A percentile compares a stretch with the other conserved stretches of the same genome.
Conservation (phyloP, 2,329 filamentous ascomycete species). For the Sporothrix brasiliensis region DNA sequence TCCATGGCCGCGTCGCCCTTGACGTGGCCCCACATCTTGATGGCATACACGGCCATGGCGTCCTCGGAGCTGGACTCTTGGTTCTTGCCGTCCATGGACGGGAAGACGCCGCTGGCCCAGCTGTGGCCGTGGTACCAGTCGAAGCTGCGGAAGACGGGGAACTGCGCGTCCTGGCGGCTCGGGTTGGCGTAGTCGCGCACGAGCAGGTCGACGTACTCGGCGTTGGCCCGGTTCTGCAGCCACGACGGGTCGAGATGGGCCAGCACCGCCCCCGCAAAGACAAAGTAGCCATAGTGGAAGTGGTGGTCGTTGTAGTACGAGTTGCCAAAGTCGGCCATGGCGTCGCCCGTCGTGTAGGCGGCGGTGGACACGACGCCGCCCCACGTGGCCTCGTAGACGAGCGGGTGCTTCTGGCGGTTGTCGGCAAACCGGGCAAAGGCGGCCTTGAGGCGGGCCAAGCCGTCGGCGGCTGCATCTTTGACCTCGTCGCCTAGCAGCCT, state of each 20-base stretch:
- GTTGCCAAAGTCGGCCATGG: constrained; percentile 84
- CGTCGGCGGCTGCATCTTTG: constrained; percentile 54
- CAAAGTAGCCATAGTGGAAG: constrained; percentile 85
- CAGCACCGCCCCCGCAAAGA: constrained; percentile 82
- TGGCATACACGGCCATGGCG: constrained; percentile 78
- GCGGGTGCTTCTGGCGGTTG: constrained; percentile 68
- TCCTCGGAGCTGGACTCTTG: constrained; percentile 91
- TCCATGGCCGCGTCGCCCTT: constrained; percentile 78
- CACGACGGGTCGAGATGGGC: constrained; percentile 76
- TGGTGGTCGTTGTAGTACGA: constrained; percentile 78
- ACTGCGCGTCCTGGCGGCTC: constrained; percentile 67
- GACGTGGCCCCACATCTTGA: constrained; percentile 92
- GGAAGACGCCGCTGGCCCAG: constrained; percentile 82
- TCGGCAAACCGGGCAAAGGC: constrained; percentile 67
- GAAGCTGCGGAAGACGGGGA: constrained; percentile 80
- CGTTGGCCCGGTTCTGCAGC: constrained; percentile 64
- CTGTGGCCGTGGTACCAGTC: constrained; percentile 96
- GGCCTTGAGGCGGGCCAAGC: constrained; percentile 64
- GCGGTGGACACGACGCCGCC: constrained; percentile 78
- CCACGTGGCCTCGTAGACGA: constrained; percentile 72
- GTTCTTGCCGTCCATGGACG: constrained; percentile 73
- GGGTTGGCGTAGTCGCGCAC: constrained; percentile 84
- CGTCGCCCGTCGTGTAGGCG: constrained; percentile 69
- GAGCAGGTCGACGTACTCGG: constrained; percentile 78
- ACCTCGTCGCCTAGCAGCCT: constrained; percentile 63